phyloP scores from a whole-genome alignment of 352 stramenopile genomes.

The Paralagenidium karlingii region DNA sequence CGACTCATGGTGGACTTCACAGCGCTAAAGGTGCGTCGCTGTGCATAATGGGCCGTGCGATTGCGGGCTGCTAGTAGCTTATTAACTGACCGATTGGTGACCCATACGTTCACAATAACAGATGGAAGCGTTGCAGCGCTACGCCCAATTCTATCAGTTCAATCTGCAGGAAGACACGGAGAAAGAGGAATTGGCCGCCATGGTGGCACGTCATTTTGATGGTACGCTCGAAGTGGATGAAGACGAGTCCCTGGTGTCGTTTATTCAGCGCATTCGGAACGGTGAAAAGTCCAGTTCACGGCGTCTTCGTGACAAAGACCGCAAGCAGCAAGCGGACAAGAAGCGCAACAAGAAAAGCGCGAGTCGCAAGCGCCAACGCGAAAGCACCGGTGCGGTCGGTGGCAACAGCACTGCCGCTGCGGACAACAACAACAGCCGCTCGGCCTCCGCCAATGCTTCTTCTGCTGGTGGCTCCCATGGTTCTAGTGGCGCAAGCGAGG shows the following conservation, averaged over 20 bases:
- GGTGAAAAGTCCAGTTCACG: conserved; percentile 45
- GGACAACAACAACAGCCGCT: too few relatives aligned
- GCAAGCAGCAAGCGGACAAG: conserved; percentile 31
- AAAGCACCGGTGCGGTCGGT: conserved; percentile 3
- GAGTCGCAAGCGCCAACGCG: conserved; percentile 56
- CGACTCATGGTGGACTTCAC: conserved; percentile 81
- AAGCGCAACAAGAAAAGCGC: conserved; percentile 57
- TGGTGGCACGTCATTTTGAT: conserved; percentile 75
- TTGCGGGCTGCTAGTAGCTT: neutral
- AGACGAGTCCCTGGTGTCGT: conserved; percentile 77
- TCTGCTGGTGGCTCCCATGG: neutral
- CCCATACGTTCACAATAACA: conserved; percentile 7
- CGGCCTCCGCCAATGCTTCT: too few relatives aligned
- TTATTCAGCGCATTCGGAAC: conserved; percentile 76
- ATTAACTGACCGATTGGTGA: neutral
- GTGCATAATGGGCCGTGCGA: neutral
- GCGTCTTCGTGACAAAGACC: conserved; percentile 44
- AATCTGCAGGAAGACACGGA: conserved; percentile 34
- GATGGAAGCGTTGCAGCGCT: conserved; percentile 62
- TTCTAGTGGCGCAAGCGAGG: neutral
- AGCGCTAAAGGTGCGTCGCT: conserved; percentile 40
- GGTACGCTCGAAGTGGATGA: conserved; percentile 69
- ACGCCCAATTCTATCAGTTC: conserved; percentile 71
- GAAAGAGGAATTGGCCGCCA: conserved; percentile 62
- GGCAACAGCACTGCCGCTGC: neutral